Conservation (phyloP, 2,329 filamentous ascomycete genomes). For the Cladobotryum mycophilum region DNA sequence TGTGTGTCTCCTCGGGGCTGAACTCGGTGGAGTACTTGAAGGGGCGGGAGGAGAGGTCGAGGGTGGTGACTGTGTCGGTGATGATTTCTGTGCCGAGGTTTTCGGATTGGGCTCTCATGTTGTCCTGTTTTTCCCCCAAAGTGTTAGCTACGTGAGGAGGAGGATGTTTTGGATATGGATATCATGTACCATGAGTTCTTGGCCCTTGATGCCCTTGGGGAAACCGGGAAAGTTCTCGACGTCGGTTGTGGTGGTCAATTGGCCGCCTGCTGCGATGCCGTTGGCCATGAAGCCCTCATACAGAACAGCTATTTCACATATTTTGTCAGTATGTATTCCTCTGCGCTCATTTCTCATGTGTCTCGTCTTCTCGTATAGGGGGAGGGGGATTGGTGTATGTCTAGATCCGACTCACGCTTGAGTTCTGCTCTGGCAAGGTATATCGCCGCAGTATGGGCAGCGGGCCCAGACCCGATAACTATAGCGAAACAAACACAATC, state of each 20-base stretch:
- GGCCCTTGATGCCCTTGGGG: constrained; percentile 78
- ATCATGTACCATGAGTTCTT: constrained; percentile 86
- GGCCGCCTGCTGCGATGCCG: constrained; percentile 90
- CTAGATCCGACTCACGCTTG: constrained; percentile 56
- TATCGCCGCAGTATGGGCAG: constrained; percentile 93
- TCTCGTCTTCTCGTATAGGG: too few species aligned
- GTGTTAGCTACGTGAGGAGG: too few species aligned
- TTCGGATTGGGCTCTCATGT: constrained; percentile 86
- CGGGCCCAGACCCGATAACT: constrained; percentile 91
- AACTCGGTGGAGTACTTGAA: constrained; percentile 96
- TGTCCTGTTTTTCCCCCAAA: too few species aligned
- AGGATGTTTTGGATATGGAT: too few species aligned
- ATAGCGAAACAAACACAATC: not conserved
- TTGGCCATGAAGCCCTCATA: constrained; percentile 99
- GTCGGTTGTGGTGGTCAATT: constrained; percentile 96
- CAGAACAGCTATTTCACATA: constrained; percentile 56
- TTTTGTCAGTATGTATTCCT: not conserved
- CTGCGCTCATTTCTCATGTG: not conserved
- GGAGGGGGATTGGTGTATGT: too few species aligned
- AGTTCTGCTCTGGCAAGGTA: constrained; percentile 93
- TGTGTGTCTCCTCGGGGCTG: constrained; percentile 73
- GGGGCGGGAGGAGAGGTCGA: constrained; percentile 77
- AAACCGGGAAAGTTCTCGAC: constrained; percentile 98
- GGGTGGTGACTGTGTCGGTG: constrained; percentile 82
- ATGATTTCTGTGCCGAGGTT: constrained; percentile 90